phyloP scores from a whole-genome alignment of 2,329 filamentous ascomycete genomes.

The Aspergillus unguis region DNA sequence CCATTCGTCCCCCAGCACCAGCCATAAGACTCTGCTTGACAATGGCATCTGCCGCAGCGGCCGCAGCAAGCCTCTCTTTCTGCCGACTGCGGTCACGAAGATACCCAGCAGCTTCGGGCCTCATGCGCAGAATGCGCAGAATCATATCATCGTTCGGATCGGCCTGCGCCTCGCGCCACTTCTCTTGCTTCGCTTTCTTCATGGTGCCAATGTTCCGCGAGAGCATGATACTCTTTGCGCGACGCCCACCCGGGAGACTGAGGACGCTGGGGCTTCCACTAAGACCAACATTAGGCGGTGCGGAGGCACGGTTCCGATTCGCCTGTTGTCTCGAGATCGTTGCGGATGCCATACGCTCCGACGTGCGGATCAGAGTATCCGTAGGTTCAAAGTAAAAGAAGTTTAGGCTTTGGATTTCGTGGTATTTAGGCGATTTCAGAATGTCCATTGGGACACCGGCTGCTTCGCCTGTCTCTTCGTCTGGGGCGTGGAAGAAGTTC shows the following conservation, averaged over 20 bases:
- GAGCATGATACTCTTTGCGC: slow-evolving; percentile 77
- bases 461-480: slow-evolving; percentile 77
- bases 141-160: slow-evolving; percentile 99
- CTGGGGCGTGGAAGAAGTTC: slow-evolving; percentile 90
- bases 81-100: slow-evolving; percentile 87
- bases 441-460: slow-evolving; percentile 87
- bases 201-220: slow-evolving; percentile 93
- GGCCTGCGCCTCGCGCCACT: slow-evolving; percentile 89
- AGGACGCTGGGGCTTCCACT: slow-evolving; percentile 46
- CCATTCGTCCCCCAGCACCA: slow-evolving; percentile 53
- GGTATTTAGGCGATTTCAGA: slow-evolving; percentile 95
- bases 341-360: slow-evolving; percentile 89
- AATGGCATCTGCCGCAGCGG: slow-evolving; percentile 88
- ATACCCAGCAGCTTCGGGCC: slow-evolving; percentile 83
- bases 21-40: slow-evolving; percentile 82
- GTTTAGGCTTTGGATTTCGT: slow-evolving; percentile 91
- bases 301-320: slow-evolving; percentile 64
- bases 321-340: slow-evolving; percentile 74
- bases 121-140: slow-evolving; percentile 87
- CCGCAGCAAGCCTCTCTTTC: slow-evolving; percentile 86
- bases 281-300: slow-evolving; percentile 55
- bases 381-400: slow-evolving; percentile 98
- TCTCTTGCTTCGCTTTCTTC: slow-evolving; percentile 93
- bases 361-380: slow-evolving; percentile 88
- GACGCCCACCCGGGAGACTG: slow-evolving; percentile 47